Conservation (phyloP, 208 protist species). For the Blastocrithidia nonstop region DNA sequence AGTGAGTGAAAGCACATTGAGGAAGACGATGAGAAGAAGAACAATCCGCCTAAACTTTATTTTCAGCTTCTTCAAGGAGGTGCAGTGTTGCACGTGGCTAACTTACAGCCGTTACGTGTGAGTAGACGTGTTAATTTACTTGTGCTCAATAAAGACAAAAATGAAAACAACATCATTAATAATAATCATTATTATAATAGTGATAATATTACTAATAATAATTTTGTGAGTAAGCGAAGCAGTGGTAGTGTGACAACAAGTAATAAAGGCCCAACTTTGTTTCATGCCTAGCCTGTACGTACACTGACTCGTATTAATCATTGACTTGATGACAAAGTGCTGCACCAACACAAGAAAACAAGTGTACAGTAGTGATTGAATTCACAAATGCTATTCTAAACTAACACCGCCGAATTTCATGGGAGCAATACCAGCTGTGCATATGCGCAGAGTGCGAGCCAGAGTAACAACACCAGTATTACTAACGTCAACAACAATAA, state of each 20-base stretch:
- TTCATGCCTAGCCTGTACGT: conserved; percentile 25
- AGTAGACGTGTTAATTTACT: conserved; percentile 8
- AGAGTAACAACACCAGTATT: no score
- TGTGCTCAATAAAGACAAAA: no score
- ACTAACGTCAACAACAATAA: no score
- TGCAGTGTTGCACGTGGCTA: conserved; percentile 34
- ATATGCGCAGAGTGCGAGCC: no score
- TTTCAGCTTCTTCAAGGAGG: conserved; percentile 62
- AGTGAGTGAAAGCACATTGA: no score
- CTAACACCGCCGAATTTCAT: not conserved
- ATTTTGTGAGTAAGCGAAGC: not conserved
- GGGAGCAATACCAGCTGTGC: not conserved
- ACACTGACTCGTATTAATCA: conserved; percentile 14
- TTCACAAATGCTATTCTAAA: no score
- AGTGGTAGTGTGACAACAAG: not conserved
- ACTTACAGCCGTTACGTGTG: conserved; percentile 52
- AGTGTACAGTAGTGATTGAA: no score
- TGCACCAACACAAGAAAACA: not conserved
- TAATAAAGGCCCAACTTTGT: conserved; percentile 10
- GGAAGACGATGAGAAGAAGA: no score
- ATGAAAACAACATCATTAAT: no score
- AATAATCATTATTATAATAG: no score
- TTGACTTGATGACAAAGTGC: conserved; percentile 1
- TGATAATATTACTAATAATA: not conserved
- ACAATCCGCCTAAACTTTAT: conserved; percentile 8